phyloP scores from a whole-genome alignment of 331 rosid species.

The Erythrophleum ivorense region DNA sequence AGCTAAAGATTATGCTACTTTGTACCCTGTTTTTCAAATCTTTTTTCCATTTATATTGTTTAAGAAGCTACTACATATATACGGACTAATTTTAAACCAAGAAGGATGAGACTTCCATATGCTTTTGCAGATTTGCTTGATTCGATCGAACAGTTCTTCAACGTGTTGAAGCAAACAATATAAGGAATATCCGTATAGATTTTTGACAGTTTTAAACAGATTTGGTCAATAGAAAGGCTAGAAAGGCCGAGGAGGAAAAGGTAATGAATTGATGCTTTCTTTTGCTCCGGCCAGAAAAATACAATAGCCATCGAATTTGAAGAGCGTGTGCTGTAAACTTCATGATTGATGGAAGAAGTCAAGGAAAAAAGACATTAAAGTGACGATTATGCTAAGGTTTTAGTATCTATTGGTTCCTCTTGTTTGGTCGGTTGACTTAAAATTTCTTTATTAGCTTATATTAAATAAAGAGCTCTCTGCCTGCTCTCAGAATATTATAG shows the following conservation, averaged over 20 bases:
- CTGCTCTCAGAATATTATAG: conserved; percentile 4
- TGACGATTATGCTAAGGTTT: conserved; percentile 35
- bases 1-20: neutral
- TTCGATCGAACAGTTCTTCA: conserved; percentile 31
- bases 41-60: conserved; percentile 24
- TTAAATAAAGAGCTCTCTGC: conserved; percentile 1
- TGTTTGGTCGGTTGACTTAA: conserved; percentile 46
- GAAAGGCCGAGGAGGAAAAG: neutral
- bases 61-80: neutral
- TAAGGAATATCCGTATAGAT: conserved; percentile 25
- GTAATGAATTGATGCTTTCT: conserved; percentile 31
- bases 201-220: conserved; percentile 35
- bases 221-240: conserved; percentile 37
- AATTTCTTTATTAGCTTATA: conserved; percentile 10
- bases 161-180: conserved; percentile 20
- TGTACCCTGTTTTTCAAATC: conserved; percentile 7
- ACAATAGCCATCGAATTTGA: conserved; percentile 33
- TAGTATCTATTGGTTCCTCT: conserved; percentile 37
- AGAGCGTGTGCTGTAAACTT: conserved; percentile 38
- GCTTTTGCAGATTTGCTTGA: conserved; percentile 37
- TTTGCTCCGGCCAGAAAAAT: conserved; percentile 33
- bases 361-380: conserved; percentile 41
- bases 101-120: conserved; percentile 20
- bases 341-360: conserved; percentile 37
- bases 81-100: conserved; percentile 29